Evolutionary conservation across 2,329 filamentous ascomycete species (phyloP).

Genomic region (Pseudohalonectria lignicola): DNA sequence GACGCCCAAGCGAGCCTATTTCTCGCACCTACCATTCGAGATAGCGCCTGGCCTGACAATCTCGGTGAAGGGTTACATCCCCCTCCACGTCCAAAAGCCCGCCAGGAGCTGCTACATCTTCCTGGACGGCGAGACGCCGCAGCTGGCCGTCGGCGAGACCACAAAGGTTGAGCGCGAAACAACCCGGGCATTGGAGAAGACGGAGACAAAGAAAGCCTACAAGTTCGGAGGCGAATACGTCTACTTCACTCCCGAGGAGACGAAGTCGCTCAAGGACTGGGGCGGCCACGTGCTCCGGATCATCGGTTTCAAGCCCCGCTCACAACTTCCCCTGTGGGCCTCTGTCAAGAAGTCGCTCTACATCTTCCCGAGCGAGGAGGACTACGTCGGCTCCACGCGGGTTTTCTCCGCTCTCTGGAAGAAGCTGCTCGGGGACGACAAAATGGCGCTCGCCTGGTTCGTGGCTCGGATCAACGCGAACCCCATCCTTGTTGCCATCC

Average conservation of each 20-base stretch:
- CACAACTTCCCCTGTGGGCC: constrained; percentile 69
- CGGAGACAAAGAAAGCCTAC: constrained; percentile 82
- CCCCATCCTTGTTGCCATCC: constrained; percentile 68
- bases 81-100: constrained; percentile 75
- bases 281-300: constrained; percentile 76
- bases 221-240: constrained; percentile 91
- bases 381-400: constrained; percentile 80
- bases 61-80: constrained; percentile 85
- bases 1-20: constrained; percentile 72
- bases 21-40: constrained; percentile 79
- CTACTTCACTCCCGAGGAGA: constrained; percentile 75
- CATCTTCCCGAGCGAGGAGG: constrained; percentile 86
- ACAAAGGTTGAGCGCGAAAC: constrained; percentile 69
- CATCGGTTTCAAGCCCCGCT: constrained; percentile 83
- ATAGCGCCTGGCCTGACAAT: constrained; percentile 77
- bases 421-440: constrained; percentile 69
- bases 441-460: constrained; percentile 83
- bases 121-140: constrained; percentile 72
- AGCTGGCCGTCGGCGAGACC: constrained; percentile 67
- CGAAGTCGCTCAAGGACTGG: constrained; percentile 66
- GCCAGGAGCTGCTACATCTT: constrained; percentile 80
- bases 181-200: constrained; percentile 63
- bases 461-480: constrained; percentile 71
- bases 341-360: constrained; percentile 80
- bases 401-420: constrained; percentile 87